Evolutionary conservation across 225 moss, liverwort and hornwort species (phyloP).

Genomic region (Asterella californica): DNA sequence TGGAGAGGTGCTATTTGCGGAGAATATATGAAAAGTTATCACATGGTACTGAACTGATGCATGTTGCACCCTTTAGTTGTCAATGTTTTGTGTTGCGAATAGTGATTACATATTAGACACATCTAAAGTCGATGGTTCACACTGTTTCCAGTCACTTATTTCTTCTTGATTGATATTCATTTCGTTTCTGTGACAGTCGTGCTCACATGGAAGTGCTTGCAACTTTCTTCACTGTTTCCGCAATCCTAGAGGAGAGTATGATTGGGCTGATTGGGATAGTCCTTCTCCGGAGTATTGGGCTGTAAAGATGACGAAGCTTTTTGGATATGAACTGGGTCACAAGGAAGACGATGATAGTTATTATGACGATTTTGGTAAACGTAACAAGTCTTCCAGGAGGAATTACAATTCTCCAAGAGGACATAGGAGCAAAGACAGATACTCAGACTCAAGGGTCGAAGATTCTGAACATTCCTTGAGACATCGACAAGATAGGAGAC

Average conservation of each 20-base stretch:
- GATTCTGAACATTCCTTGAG: conserved; percentile 13
- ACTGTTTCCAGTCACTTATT: no score
- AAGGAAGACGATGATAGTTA: conserved; percentile 35
- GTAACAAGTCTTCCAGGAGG: conserved; percentile 12
- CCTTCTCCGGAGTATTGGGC: conserved; percentile 70
- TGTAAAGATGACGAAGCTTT: conserved; percentile 65
- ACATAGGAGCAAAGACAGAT: conserved; percentile 21
- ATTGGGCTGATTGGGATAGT: conserved; percentile 91
- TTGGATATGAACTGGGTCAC: conserved; percentile 43
- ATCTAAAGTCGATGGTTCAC: no score
- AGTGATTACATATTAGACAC: no score
- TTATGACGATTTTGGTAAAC: conserved; percentile 18
- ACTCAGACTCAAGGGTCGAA: conserved; percentile 7
- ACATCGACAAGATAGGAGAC: conserved; percentile 18
- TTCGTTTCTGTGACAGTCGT: conserved; percentile 47
- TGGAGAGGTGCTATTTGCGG: conserved; percentile 97
- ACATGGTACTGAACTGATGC: conserved; percentile 54
- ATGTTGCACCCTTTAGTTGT: neutral
- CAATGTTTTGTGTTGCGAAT: no score
- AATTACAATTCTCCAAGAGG: neutral
- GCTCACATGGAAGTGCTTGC: conserved; percentile 92
- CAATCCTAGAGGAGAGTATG: conserved; percentile 80
- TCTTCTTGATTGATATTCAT: neutral
- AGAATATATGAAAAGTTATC: conserved; percentile 73
- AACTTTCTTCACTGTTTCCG: conserved; percentile 97